Conservation (phyloP, 305 asterid species). For the Fraxinus angustifolia region DNA sequence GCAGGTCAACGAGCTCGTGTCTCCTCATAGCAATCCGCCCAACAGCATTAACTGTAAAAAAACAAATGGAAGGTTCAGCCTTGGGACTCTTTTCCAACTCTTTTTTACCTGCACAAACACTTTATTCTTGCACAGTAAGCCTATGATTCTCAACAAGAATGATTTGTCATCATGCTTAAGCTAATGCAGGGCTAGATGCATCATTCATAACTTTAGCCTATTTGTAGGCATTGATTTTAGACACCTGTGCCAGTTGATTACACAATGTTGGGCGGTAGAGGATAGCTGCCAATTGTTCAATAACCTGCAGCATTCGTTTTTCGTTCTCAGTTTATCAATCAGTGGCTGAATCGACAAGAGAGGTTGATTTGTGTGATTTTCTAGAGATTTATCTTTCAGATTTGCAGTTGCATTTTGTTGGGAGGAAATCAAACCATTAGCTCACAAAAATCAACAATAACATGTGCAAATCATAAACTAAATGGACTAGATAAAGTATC, state of each 20-base stretch:
- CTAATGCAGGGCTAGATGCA: background rate
- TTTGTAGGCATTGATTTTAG: too few species aligned
- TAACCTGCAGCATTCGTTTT: too few species aligned
- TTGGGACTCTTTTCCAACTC: background rate
- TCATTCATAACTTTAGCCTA: background rate
- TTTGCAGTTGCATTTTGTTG: background rate
- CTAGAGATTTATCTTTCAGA: background rate
- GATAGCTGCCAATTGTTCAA: too few species aligned
- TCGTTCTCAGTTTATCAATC: too few species aligned
- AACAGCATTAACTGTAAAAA: background rate
- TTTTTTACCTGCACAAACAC: background rate
- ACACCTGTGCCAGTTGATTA: too few species aligned
- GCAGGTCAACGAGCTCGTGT: constrained; percentile 43
- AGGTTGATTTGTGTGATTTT: too few species aligned
- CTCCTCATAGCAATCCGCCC: constrained; percentile 32
- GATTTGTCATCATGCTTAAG: background rate
- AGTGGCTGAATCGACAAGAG: too few species aligned
- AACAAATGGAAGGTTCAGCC: background rate
- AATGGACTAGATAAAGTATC: too few species aligned
- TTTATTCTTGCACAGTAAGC: background rate
- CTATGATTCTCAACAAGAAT: background rate
- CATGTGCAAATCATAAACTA: too few species aligned
- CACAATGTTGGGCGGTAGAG: too few species aligned
- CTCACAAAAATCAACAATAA: too few species aligned
- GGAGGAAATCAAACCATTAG: too few species aligned